Base-by-base conservation (phyloP, 805 yeast species). In the Nakazawaea ambrosiae region DNA sequence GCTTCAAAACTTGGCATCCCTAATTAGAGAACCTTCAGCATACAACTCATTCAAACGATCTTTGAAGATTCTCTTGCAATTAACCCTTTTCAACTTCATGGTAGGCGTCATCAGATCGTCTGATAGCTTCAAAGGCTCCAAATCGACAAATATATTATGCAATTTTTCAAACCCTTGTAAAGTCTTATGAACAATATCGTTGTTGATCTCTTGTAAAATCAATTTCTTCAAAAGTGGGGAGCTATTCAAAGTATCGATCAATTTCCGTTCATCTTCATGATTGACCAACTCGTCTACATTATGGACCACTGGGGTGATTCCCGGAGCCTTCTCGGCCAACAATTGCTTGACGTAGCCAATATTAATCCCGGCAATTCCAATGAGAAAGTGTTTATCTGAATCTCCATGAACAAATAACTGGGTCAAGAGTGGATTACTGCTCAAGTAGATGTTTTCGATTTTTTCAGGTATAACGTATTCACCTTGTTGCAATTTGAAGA, bases 391-490 rank as follows among this genome's bases (percentile, higher is more conserved):
- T 49, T 73, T 61, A 29, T 68, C 57, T 4, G 84, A 68, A 51
- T 80, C 80, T 27, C 90, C 90, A 49, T 78, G 79, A 3, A 69
- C 74, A 50, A 66, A 79, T 11, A 73, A 50, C 55, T 80, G 87
- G 4, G 69, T 52, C 27, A 36, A 27, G 23, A 64, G 55, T 2
- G 57, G 34, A 2, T 81, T 69, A 20, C 65, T 59, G 0, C 81
- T 64, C 23, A 77, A 53, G 53, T 81, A 81, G 12, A 61, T 57
- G 49, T 77, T 79, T 51, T 82, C 90, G 46, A 82, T 75, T 55
- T 74, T 79, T 50, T 82, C 92, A 14, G 87, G 83, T 0, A 87
- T 81, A 39, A 82, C 72, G 54, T 81, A 82, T 57, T 75, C 80
- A 34, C 81, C 81, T 51, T 75, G 80, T 4, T 78, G 65, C 36